phyloP scores from a whole-genome alignment of 495 filamentous ascomycete genomes.

The Aspergillus egyptiacus region DNA sequence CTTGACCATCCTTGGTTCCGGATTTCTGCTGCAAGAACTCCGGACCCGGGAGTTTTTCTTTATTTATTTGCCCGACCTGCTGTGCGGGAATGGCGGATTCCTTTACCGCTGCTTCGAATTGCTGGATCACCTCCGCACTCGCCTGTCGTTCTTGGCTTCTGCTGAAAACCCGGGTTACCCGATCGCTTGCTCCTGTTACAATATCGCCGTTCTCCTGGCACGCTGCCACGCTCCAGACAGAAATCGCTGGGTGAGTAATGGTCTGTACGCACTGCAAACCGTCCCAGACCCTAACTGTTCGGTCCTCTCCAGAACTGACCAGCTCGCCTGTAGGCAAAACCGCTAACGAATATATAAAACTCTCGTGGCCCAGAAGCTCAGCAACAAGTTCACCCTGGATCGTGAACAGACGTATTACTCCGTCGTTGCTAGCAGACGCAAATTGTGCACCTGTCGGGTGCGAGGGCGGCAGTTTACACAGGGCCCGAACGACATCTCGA shows the following conservation, averaged over 20 bases:
- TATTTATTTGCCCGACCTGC: conserved; percentile 74
- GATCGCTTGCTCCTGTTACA: conserved; percentile 85
- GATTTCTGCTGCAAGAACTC: conserved; percentile 74
- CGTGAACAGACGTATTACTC: conserved; percentile 78
- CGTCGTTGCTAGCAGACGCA: conserved; percentile 85
- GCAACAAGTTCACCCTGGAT: conserved; percentile 64
- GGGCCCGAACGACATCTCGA: conserved; percentile 73
- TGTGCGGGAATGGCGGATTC: conserved; percentile 81
- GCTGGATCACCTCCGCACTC: conserved; percentile 47
- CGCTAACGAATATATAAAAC: conserved; percentile 87
- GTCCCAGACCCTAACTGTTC: conserved; percentile 84
- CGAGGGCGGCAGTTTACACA: conserved; percentile 71
- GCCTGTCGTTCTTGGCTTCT: conserved; percentile 66
- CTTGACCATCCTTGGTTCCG: conserved; percentile 89
- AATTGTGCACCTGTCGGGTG: conserved; percentile 80
- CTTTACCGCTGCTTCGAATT: conserved; percentile 76
- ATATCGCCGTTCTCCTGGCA: conserved; percentile 83
- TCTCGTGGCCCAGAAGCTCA: conserved; percentile 81
- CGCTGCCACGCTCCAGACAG: conserved; percentile 86
- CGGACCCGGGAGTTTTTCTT: conserved; percentile 79
- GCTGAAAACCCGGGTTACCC: conserved; percentile 78
- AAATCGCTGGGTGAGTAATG: conserved; percentile 95
- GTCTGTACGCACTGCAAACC: conserved; percentile 80
- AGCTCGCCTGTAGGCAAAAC: conserved; percentile 75
- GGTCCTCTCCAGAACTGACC: conserved; percentile 87